Percentiles rank a stretch among this genome's conserved stretches.
Evolutionary conservation across 2,329 filamentous ascomycete species (phyloP).

Genomic region (Pseudopithomyces chartarum): DNA sequence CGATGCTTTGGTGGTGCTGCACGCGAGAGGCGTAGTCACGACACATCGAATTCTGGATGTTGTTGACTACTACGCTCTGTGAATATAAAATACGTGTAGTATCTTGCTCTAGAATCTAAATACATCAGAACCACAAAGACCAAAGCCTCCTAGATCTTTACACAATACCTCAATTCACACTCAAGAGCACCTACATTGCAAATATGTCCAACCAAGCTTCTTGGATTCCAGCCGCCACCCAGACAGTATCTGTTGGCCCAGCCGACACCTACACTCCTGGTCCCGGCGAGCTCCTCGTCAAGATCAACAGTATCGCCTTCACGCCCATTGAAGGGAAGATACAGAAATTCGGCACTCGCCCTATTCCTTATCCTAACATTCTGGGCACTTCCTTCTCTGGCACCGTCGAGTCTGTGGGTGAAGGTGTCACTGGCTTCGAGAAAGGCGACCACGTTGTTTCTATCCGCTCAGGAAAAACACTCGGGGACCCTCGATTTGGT

Average conservation of each 20-base stretch:
- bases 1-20: background rate
- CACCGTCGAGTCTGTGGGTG: constrained; percentile 37
- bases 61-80: background rate
- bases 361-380: constrained; percentile 30
- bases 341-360: constrained; percentile 9
- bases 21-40: background rate
- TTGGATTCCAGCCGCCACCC: constrained; percentile 8
- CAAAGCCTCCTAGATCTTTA: background rate
- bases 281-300: constrained; percentile 24
- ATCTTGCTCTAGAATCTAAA: background rate
- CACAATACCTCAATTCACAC: background rate
- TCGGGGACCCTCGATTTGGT: constrained; percentile 19
- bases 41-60: too few species aligned
- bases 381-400: constrained; percentile 29
- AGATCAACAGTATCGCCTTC: constrained; percentile 29
- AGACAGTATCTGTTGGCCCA: constrained; percentile 3
- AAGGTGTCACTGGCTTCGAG: constrained; percentile 29
- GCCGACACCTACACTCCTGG: constrained; percentile 14
- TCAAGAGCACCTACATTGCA: background rate
- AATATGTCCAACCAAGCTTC: constrained; percentile 16
- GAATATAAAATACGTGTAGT: constrained; percentile 2
- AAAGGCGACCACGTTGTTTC: constrained; percentile 36
- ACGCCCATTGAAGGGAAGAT: constrained; percentile 33
- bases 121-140: background rate
- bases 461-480: constrained; percentile 7